Evolutionary conservation across 371 early-diverging fungal species (phyloP), one percentile per base, ranked within the genome.

Genomic region (Choanephora cucurbitarum): DNA sequence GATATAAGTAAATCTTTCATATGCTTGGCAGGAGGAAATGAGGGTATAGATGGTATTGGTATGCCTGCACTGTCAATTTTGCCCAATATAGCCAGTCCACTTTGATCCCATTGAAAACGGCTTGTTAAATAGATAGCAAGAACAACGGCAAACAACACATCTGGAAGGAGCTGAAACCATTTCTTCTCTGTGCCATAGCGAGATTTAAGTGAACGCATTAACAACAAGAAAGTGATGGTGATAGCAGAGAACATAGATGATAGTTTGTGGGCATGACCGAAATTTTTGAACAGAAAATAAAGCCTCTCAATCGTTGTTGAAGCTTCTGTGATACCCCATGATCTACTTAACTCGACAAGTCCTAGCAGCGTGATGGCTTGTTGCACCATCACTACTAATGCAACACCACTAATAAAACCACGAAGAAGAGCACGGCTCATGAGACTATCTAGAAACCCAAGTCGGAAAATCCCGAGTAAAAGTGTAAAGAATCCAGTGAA

Each of bases 391-490:
- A 97, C 88, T 1, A 95, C 94, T 9, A 91, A 62, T 0, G 94
- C 96, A 0, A 95, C 94, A 33, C 94, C 97, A 31, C 90, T 85
- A 37, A 96, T 90, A 64, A 97, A 96, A 1, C 97, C 97, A 9
- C 95, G 84, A 44, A 97, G 66, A 32, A 95, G 73, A 6, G 96
- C 91, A 45, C 93, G 86, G 6, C 93, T 93, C 60, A 97, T 83
- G 21, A 97, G 82, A 14, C 96, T 94, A 70, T 97, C 97, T 46
- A 97, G 58, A 67, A 96, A 97, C 2, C 97, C 97, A 10, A 97
- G 82, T 32, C 96, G 84, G 60, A 95, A 88, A 62, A 96, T 86
- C 5, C 97, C 97, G 53, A 97, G 75, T 23, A 89, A 58, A 56
- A 94, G 89, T 0, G 96, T 94, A 55, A 95, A 89, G 11, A 92